These are phyloP conservation scores for Dichotomopilus funicola DNA, from an alignment of 2,329 filamentous ascomycete species.

Conservation along the genomic window DNA sequence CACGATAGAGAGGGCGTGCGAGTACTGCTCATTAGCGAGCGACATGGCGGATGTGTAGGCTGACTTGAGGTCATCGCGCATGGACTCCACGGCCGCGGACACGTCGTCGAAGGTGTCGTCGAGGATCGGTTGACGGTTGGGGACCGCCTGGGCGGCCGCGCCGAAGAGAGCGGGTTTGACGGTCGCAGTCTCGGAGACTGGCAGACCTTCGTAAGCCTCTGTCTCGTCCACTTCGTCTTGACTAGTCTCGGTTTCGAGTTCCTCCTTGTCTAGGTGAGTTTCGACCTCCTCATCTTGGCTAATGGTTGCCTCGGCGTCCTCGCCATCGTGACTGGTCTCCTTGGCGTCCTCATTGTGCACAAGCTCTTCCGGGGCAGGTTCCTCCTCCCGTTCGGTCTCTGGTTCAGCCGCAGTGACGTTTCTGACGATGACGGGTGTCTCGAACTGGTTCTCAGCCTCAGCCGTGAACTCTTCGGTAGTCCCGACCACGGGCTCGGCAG, in stretches of 20 bases:
- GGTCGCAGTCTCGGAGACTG: conserved; percentile 24
- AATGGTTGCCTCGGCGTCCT: conserved; percentile 7
- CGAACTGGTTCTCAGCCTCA: conserved; percentile 18
- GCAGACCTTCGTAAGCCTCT: conserved; percentile 2
- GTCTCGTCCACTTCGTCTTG: too few relatives aligned
- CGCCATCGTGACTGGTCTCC: conserved; percentile 8
- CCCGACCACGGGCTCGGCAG: conserved; percentile 11
- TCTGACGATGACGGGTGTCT: conserved; percentile 29
- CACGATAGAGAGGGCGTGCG: conserved; percentile 59
- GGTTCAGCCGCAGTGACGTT: conserved; percentile 21
- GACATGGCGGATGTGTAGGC: conserved; percentile 61
- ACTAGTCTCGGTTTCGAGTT: neutral
- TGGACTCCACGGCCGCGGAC: conserved; percentile 30
- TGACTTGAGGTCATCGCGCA: conserved; percentile 26
- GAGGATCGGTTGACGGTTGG: conserved; percentile 42
- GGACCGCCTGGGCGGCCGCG: conserved; percentile 44
- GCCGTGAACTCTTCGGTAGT: conserved; percentile 14
- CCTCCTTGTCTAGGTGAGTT: neutral
- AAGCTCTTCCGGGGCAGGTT: conserved; percentile 15
- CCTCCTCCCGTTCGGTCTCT: conserved; percentile 6
- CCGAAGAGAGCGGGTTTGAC: conserved; percentile 46
- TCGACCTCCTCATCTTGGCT: neutral
- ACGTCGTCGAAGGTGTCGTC: conserved; percentile 39
- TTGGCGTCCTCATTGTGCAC: conserved; percentile 14
- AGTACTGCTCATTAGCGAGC: conserved; percentile 61